Evolutionary conservation across 2,329 filamentous ascomycete genomes (phyloP).

Genomic region (Hypomyces perniciosus): DNA sequence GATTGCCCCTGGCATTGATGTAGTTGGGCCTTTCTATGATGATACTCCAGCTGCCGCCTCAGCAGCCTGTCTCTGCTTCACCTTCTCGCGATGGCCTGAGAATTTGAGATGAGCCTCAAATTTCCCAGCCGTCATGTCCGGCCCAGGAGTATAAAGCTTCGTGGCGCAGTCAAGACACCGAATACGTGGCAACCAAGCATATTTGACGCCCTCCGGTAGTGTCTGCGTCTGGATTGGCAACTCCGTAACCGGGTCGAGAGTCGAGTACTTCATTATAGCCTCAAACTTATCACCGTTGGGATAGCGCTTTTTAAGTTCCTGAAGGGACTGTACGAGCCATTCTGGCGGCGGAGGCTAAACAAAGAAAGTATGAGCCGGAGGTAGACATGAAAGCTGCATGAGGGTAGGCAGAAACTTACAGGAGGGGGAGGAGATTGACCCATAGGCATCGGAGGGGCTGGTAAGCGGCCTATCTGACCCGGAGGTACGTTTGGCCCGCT

Average conservation of each 20-base stretch:
- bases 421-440: constrained; percentile 50
- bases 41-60: constrained; percentile 16
- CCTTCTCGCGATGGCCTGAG: constrained; percentile 67
- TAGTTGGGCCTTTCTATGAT: neutral
- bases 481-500: constrained; percentile 35
- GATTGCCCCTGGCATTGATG: neutral
- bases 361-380: constrained; percentile 3
- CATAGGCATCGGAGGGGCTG: constrained; percentile 56
- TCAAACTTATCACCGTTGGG: constrained; percentile 75
- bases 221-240: constrained; percentile 53
- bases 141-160: constrained; percentile 88
- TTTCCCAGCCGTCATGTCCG: constrained; percentile 76
- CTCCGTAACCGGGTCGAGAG: constrained; percentile 67
- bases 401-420: constrained; percentile 44
- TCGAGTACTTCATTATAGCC: constrained; percentile 82
- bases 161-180: constrained; percentile 87
- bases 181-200: constrained; percentile 82
- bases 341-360: constrained; percentile 72
- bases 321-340: constrained; percentile 75
- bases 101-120: constrained; percentile 93
- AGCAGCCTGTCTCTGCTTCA: constrained; percentile 34
- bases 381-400: neutral
- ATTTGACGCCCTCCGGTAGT: constrained; percentile 60
- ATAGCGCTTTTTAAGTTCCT: constrained; percentile 63
- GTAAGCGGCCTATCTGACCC: constrained; percentile 59